Percentiles rank a stretch among this genome's conserved stretches.
Conservation (phyloP, 768 basidiomycete species). For the Lanmaoa pseudosensibilis region DNA sequence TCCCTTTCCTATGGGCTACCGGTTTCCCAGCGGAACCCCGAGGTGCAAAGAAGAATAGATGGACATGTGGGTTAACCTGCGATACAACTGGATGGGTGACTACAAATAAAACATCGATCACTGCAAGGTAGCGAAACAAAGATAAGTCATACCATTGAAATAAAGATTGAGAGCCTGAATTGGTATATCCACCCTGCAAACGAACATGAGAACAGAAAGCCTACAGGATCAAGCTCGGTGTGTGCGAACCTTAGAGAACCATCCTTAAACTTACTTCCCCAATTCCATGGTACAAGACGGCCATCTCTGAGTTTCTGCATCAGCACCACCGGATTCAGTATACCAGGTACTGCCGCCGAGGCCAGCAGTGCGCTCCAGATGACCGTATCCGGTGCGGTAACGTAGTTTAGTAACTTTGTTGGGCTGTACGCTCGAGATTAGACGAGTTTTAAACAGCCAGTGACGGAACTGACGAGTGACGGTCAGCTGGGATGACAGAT, state of each 20-base stretch:
- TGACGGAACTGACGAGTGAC: constrained; percentile 64
- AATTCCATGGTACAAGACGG: constrained; percentile 85
- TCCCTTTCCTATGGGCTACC: constrained; percentile 91
- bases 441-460: constrained; percentile 1
- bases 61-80: constrained; percentile 90
- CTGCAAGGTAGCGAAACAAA: background rate
- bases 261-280: constrained; percentile 93
- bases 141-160: constrained; percentile 62
- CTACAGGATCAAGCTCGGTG: background rate
- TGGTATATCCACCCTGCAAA: constrained; percentile 86
- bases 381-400: constrained; percentile 91
- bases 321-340: constrained; percentile 91
- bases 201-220: background rate
- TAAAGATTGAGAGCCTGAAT: constrained; percentile 85
- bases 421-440: constrained; percentile 50
- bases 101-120: constrained; percentile 26
- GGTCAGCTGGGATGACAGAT: constrained; percentile 87
- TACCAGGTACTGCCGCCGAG: constrained; percentile 93
- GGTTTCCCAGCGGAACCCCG: constrained; percentile 88
- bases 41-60: constrained; percentile 93
- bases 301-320: constrained; percentile 90
- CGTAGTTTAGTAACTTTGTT: constrained; percentile 92
- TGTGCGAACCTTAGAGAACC: constrained; percentile 72
- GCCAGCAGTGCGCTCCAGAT: constrained; percentile 83
- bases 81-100: constrained; percentile 93